Base-by-base conservation (phyloP, 805 yeast genomes). In the Ogataea thermomethanolica region DNA sequence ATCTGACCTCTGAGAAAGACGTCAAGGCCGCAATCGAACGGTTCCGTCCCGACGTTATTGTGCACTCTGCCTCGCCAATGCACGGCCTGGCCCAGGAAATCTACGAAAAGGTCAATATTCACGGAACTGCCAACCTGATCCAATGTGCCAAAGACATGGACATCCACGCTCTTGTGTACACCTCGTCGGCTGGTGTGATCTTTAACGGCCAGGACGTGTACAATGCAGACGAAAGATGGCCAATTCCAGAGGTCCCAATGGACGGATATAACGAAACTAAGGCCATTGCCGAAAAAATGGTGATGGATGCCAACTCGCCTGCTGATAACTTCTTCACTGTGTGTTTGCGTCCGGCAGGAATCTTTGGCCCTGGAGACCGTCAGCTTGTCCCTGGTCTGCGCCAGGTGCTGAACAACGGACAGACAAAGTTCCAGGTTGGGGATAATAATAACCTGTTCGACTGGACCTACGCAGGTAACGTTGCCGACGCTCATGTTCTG, bases 391-490 rank as follows among this genome's bases (percentile, higher is more conserved):
- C 99, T 9, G 95, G 95, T 3, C 70, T 93, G 44, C 78, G 96
- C 57, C 74, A 74, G 11, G 96, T 87, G 31, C 89, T 95, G 3
- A 74, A 74, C 43, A 67, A 77, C 39, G 95, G 95, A 7, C 96
- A 91, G 62, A 83, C 93, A 15, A 84, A 84, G 62, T 87, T 87
- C 63, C 99, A 93, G 65, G 71, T 93, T 35, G 99, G 99, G 50
- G 95, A 88, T 60, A 93, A 93, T 66, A 79, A 85, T 61, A 93
- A 93, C 59, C 65, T 93, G 41, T 93, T 91, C 55, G 99, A 93
- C 61, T 90, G 96, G 86, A 88, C 98, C 0, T 93, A 89, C 58
- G 98, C 84, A n/a, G 98, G 97, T 9, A 93, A 93, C 64, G 98
- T 95, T 28, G 98, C 99, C 0, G 95, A 89, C 63, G 83, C 97